Evolutionary conservation across 1,284 basidiomycete genomes (phyloP).

Genomic region (Kalmanozyma brasiliensis): DNA sequence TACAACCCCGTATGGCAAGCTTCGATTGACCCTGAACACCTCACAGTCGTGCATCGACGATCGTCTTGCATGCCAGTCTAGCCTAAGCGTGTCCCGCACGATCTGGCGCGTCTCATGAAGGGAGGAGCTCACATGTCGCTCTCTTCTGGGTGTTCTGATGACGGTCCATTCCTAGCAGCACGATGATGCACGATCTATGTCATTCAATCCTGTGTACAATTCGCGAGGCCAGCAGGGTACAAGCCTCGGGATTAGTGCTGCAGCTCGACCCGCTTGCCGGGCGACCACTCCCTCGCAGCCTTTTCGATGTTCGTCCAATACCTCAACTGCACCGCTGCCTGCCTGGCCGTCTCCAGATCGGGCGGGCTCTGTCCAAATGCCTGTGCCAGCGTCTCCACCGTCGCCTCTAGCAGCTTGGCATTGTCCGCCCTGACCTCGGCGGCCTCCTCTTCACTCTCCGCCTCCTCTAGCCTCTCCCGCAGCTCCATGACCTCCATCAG

Average conservation of each 20-base stretch:
- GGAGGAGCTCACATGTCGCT: too few species aligned
- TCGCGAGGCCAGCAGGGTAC: too few species aligned
- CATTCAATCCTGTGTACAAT: slow-evolving; percentile 4
- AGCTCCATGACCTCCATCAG: slow-evolving; percentile 67
- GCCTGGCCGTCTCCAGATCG: slow-evolving; percentile 41
- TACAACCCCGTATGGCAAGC: too few species aligned
- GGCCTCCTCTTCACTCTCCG: slow-evolving; percentile 52
- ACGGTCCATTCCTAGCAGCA: too few species aligned
- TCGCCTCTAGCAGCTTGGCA: slow-evolving; percentile 29
- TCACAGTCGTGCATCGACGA: too few species aligned
- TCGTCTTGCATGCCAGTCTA: too few species aligned
- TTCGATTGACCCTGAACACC: too few species aligned
- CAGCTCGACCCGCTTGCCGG: slow-evolving; percentile 58
- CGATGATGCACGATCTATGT: too few species aligned
- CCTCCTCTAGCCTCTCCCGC: slow-evolving; percentile 59
- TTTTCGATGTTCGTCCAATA: slow-evolving; percentile 67
- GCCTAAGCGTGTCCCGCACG: too few species aligned
- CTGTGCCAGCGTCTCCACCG: slow-evolving; percentile 35
- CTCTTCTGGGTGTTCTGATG: too few species aligned
- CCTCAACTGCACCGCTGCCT: slow-evolving; percentile 57
- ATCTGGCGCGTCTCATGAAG: too few species aligned
- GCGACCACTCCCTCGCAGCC: slow-evolving; percentile 62
- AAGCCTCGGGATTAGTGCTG: slow-evolving; percentile 33
- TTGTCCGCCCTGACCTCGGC: slow-evolving; percentile 52
- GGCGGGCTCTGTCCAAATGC: slow-evolving; percentile 49